phyloP scores from a whole-genome alignment of 163 green algal species.

The Prototheca stagnorum region DNA sequence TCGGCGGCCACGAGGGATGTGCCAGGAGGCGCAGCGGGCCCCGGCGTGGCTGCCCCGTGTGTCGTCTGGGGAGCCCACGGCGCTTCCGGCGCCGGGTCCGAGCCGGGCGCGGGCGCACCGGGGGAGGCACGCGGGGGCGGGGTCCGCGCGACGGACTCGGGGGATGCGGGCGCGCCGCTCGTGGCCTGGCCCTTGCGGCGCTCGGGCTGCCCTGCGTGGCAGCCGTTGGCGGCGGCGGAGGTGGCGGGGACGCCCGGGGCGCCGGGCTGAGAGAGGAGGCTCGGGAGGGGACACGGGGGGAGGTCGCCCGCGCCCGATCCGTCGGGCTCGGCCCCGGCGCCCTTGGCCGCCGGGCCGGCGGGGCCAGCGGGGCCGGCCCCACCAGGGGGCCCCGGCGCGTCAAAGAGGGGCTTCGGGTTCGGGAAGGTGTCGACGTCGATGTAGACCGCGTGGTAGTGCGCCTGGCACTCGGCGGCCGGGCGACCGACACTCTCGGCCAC shows the following conservation, averaged over 20 bases:
- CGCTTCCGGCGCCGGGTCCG: too few relatives aligned
- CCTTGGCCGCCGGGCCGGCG: conserved; percentile 2
- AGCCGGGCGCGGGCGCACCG: too few relatives aligned
- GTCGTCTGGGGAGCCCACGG: background rate
- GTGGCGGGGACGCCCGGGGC: too few relatives aligned
- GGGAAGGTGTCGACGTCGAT: conserved; percentile 54
- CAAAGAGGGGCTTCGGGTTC: conserved; percentile 37
- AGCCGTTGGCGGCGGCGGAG: too few relatives aligned
- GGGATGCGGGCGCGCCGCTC: too few relatives aligned
- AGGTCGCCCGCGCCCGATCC: background rate
- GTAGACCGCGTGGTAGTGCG: conserved; percentile 73
- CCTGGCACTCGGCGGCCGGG: conserved; percentile 39
- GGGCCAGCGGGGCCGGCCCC: background rate
- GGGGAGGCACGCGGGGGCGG: too few relatives aligned
- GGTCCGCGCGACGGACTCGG: too few relatives aligned
- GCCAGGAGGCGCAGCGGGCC: background rate
- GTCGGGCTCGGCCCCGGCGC: background rate
- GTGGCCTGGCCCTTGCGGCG: too few relatives aligned
- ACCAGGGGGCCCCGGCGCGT: conserved; percentile 24
- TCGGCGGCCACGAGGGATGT: too few relatives aligned
- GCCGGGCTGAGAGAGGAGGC: too few relatives aligned
- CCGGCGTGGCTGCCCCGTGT: background rate
- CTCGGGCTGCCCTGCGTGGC: too few relatives aligned
- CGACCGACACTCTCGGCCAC: conserved; percentile 82
- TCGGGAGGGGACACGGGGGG: too few relatives aligned